These are phyloP conservation scores for Drosera spatulata DNA, from an alignment of 179 eudicot species.

Conservation along the genomic window DNA sequence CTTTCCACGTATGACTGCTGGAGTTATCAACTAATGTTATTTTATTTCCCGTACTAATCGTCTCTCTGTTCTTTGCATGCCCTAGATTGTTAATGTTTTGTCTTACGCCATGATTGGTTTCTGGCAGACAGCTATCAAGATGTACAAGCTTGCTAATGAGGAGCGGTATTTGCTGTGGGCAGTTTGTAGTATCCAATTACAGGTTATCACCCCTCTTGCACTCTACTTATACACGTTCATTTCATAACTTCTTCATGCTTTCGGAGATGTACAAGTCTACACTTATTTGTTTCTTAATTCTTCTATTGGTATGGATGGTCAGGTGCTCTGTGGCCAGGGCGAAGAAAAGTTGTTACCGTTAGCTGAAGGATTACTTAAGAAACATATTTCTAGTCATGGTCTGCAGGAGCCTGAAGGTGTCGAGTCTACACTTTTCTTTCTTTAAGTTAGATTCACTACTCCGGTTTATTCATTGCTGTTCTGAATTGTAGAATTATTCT, in stretches of 20 bases:
- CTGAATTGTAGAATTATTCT: constrained; percentile 8
- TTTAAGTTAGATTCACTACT: neutral
- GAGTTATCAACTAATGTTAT: no score
- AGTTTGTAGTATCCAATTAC: constrained; percentile 86
- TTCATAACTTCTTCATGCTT: no score
- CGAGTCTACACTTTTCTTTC: constrained; percentile 1
- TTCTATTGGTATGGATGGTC: constrained; percentile 1
- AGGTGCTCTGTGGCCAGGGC: constrained; percentile 81
- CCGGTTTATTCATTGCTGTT: neutral
- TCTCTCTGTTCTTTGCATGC: no score
- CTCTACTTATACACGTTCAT: no score
- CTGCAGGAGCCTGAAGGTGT: constrained; percentile 98
- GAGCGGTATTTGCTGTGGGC: constrained; percentile 99
- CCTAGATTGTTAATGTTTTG: constrained; percentile 1
- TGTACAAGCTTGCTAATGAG: constrained; percentile 91
- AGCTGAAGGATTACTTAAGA: constrained; percentile 92
- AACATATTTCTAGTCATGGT: constrained; percentile 79
- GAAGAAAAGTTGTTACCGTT: constrained; percentile 62
- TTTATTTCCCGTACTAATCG: neutral
- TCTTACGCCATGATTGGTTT: constrained; percentile 7
- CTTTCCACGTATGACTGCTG: no score
- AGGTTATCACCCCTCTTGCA: constrained; percentile 33
- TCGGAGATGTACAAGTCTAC: no score
- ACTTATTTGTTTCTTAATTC: no score
- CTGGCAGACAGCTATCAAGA: constrained; percentile 88